Evolutionary conservation across 2,329 filamentous ascomycete genomes (phyloP), one percentile per base, ranked within the genome.

Genomic region (Verticillium klebahnii): DNA sequence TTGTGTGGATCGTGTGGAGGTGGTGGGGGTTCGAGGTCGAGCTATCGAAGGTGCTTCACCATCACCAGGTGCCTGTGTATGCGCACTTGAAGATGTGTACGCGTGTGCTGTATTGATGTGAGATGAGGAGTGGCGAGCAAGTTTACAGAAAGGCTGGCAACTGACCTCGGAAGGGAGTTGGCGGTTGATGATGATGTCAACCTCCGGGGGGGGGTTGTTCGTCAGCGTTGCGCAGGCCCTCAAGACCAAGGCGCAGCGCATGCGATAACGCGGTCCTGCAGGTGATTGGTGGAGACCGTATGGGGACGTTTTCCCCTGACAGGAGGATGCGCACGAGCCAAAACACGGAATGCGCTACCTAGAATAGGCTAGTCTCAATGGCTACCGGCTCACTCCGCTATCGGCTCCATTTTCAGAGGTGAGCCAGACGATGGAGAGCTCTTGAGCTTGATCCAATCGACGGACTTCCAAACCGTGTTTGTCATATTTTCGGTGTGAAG

Each of bases 151-250:
- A 50, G 15, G 12, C n/a, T n/a, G 25, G 57, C 29, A 32, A 40
- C 23, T 40, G 37, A 58, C 45, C 45, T 25, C 17, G 57, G 29
- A 29, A 9, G 37, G 36, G 36, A 29, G 57, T 61, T 65, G 63
- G 58, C 45, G 45, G 45, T 52, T 52, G 45, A 14, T 65, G 63
- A 61, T 66, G 64, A 66, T 66, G 64, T 66, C 64, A 66, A 63
- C 37, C 17, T 58, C 55, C 17, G 19, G 45, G 61, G 59, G 62
- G 61, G 29, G 29, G 29, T 29, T 29, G 29, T 65, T 61, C 59
- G 64, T 66, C 64, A 58, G 57, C 17, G 45, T 19, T 52, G n/a
- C 39, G 39, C 45, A 52, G 45, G n/a, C 45, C 23, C 23, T n/a
- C 40, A 12, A 29, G 19, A 52, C 5, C 19, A 25, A 23, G 45